Conservation (phyloP, 768 basidiomycete genomes). For the Neoboletus brunneissimus region DNA sequence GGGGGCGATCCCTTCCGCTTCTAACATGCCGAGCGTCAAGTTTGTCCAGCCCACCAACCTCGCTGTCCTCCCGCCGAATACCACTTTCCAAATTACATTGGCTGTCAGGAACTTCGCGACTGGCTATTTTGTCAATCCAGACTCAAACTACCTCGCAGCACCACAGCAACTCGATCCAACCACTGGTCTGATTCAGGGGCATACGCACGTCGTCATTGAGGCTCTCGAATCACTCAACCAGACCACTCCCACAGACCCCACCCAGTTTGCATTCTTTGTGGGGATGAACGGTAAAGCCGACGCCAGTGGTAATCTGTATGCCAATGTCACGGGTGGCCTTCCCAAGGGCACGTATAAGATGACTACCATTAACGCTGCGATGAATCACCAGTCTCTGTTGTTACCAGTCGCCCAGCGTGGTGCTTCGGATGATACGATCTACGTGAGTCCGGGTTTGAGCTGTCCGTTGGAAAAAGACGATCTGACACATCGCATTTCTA, state of each 20-base stretch:
- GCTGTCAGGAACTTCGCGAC: slow-evolving; percentile 44
- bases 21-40: slow-evolving; percentile 54
- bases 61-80: slow-evolving; percentile 41
- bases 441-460: slow-evolving; percentile 27
- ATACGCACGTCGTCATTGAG: slow-evolving; percentile 63
- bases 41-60: slow-evolving; percentile 49
- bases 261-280: slow-evolving; percentile 58
- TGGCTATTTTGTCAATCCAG: slow-evolving; percentile 58
- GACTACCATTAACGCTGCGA: slow-evolving; percentile 41
- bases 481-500: slow-evolving; percentile 10
- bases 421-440: slow-evolving; percentile 40
- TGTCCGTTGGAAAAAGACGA: not conserved
- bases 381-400: slow-evolving; percentile 44
- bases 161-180: slow-evolving; percentile 48
- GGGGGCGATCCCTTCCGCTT: slow-evolving; percentile 51
- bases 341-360: slow-evolving; percentile 51
- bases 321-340: slow-evolving; percentile 52
- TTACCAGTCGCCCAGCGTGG: slow-evolving; percentile 42
- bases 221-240: slow-evolving; percentile 44
- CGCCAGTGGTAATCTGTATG: slow-evolving; percentile 43
- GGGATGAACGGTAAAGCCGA: slow-evolving; percentile 45
- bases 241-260: slow-evolving; percentile 48
- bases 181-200: slow-evolving; percentile 54
- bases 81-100: slow-evolving; percentile 52
- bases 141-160: slow-evolving; percentile 51